Base-by-base conservation (phyloP, 2,329 filamentous ascomycete species). In the Bipolaris sorokiniana region DNA sequence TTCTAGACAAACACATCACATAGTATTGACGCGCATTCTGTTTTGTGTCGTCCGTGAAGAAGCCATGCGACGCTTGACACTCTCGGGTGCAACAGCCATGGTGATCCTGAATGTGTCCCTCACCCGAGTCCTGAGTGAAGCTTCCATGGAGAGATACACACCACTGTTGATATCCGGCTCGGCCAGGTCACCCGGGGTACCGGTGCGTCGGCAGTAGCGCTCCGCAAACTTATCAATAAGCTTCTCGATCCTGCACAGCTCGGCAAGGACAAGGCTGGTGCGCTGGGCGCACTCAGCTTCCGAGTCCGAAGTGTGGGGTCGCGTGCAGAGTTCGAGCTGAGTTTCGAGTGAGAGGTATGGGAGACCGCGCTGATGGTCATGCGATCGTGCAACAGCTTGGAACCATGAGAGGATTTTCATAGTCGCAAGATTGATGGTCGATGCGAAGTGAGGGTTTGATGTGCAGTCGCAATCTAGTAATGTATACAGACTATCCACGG, bases 361-460 rank as follows among this genome's bases (percentile, higher is more conserved):
- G 7, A 45, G 42, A 5, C 54, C 56, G 42, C 59, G 51, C 16
- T 65, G 58, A 16, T 65, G 58, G 16, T 63, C 57, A 44, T 65
- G 67, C 6, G 63, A 59, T 9, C 72, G 67, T 11, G 72, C 72
- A 38, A 75, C 67, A 7, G 70, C 71, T 54, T 75, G 71, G 52
- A 74, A 75, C 72, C 71, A 75, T 1, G 71, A 70, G n/a, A 76
- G 67, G 22, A 76, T 70, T 51, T 76, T 75, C 36, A 65, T 65
- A 18, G 74, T 73, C 6, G 68, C 69, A 51, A 76, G 69, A 11
- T 71, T 67, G 37, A 75, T 71, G 2, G 71, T 75, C 1, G 72
- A 70, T n/a, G 72, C 75, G 62, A 73, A 76, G 58, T 76, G 73
- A 3, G 74, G 74, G 54, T 74, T 75, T 3, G 60, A 59, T 6